Evolutionary conservation across 176 grass and related monocot species (phyloP), one percentile per base, ranked within the genome.

Genomic region (Eremochloa ophiuroides): DNA sequence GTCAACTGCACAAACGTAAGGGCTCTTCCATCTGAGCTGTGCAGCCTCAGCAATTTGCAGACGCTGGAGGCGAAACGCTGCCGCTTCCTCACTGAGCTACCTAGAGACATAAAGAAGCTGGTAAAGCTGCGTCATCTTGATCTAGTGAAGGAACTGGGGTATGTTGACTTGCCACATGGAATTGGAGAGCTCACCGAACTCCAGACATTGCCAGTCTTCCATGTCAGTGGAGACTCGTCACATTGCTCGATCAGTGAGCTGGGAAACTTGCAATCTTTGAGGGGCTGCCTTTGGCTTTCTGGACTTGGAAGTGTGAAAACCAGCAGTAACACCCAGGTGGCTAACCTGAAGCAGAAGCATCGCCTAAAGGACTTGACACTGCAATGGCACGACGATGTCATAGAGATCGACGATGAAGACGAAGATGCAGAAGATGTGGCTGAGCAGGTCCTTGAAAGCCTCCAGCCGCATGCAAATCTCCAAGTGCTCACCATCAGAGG

Each of bases 1-100:
- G 47, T 92, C 58, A 83, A 39, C 38, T 80, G 64, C 62, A 92
- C 90, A 65, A 80, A 51, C 41, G 66, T 88, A 42, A 75, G 30
- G 25, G 2, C 63, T 51, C 58, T 88, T 53, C 90, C 86, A n/a
- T 39, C 68, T 65, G 70, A 76, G 29, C 4, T 92, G 8, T 85
- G 77, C 33, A 48, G 8, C 22, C 65, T 92, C 14, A 63, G 20
- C 64, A 72, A 79, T 69, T 34, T 92, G 2, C 82, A 88, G 30
- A 86, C 46, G 55, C n/a, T 88, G n/a, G 74, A 86, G 13, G 46
- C 63, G 0, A 70, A 44, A 27, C 28, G 74, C 13, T 90, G 84
- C 33, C 31, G 30, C 50, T 15, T 62, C 53, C 66, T 90, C 25
- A 43, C 23, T 3, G 37, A 70, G 25, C 29, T 90, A 73, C 88